Evolutionary conservation across 2,329 filamentous ascomycete species (phyloP), one percentile per base, ranked within the genome.

Genomic region (Beauveria pseudobassiana): DNA sequence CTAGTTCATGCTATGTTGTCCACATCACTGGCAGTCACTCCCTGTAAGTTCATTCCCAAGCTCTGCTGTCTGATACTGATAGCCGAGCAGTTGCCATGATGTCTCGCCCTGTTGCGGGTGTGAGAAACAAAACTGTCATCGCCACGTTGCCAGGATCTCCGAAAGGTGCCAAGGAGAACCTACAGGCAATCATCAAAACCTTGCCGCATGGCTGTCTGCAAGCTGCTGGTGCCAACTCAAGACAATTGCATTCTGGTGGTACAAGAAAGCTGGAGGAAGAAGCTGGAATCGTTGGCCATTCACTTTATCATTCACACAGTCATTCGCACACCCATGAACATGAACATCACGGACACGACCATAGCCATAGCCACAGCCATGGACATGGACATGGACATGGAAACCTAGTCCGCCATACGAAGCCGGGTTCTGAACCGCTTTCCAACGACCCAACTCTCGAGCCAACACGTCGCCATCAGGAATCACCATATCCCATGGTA

Each of bases 1-100:
- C 80, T 99, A 55, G 89, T 97, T n/a, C 93, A 99, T 75, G 92
- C 87, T 66, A 99, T 99, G 93, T 80, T 99, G 48, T 82, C 92
- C 6, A 81, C 90, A 22, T 98, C 93, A 1, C 78, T 96, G 18
- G 79, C 85, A 49, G 86, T 98, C 40, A 99, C 95, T 3, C 93
- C 93, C 52, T 99, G 92, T 96, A 78, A 78, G 89, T 76, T 46
- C 61, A 24, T n/a, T 9, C 22, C 24, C 10, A 7, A 12, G 46
- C 34, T 8, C 9, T 59, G 43, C 2, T 28, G 64, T 57, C 69
- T 52, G 34, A 16, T 66, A 43, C 67, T 74, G 62, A 74, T 53
- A 62, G 14, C 56, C n/a, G 2, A 53, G 20, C 57, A 96, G 92
- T 99, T 76, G 95, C 95, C 50, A 88, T 96, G 78, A 99, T 99